These are phyloP conservation scores for Wallacemonas sp. DNA, from an alignment of 208 protist genomes.

Conservation along the genomic window DNA sequence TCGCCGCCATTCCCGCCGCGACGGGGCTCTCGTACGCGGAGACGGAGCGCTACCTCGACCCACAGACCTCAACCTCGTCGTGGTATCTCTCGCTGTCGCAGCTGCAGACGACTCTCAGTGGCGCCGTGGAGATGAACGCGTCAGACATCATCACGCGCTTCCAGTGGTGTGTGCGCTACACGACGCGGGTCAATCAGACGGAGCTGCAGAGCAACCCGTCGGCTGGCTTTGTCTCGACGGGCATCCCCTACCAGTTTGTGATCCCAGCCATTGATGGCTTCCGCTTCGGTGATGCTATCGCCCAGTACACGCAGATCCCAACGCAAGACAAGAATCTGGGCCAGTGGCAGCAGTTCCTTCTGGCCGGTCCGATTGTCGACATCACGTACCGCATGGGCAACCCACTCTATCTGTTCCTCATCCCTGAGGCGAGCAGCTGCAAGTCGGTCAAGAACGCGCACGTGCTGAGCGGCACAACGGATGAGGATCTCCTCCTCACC, in stretches of 20 bases:
- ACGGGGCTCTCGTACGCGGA: conserved; percentile 18
- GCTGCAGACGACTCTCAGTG: conserved; percentile 50
- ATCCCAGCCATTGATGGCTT: conserved; percentile 60
- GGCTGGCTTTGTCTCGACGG: conserved; percentile 51
- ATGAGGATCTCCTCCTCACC: conserved; percentile 40
- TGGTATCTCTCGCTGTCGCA: conserved; percentile 60
- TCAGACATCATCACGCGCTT: conserved; percentile 38
- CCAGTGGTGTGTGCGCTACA: conserved; percentile 70
- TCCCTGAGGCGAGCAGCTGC: conserved; percentile 41
- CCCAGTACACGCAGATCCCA: conserved; percentile 34
- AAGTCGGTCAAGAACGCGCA: conserved; percentile 48
- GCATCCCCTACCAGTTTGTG: conserved; percentile 57
- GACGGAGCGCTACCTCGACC: conserved; percentile 57
- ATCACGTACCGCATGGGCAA: conserved; percentile 45
- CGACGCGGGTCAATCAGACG: conserved; percentile 18
- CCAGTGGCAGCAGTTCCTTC: conserved; percentile 53
- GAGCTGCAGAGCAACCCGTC: conserved; percentile 1
- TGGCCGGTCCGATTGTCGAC: conserved; percentile 59
- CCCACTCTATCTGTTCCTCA: conserved; percentile 68
- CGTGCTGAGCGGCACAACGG: conserved; percentile 30
- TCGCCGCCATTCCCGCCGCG: conserved; percentile 58
- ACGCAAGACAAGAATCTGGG: conserved; percentile 48
- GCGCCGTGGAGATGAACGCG: conserved; percentile 20
- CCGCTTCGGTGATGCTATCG: conserved; percentile 17
- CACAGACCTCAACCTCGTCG: conserved; percentile 52